Base-by-base conservation (phyloP, 805 yeast genomes). In the Candida vartiovaarae region DNA sequence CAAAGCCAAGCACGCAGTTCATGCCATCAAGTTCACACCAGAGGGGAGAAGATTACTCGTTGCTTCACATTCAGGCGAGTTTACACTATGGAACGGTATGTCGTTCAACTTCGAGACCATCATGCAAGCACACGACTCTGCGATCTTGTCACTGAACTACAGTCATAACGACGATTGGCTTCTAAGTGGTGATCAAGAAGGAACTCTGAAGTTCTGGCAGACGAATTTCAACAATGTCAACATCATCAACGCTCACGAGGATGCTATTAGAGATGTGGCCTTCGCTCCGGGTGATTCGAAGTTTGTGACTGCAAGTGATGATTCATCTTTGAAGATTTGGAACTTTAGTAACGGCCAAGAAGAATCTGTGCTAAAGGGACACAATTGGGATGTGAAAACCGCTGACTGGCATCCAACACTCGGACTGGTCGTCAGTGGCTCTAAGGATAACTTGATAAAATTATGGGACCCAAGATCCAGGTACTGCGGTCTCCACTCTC, bases 321-420 rank as follows among this genome's bases (percentile, higher is more conserved):
- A 93, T 63, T 84, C 88, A 41, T 75, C 83, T 5, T 68, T 91
- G 48, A 95, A 93, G 60, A 82, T 93, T 33, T 93, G 98, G 97
- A 87, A 90, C 64, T 93, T 93, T 65, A 83, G 86, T 58, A 86
- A 84, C 57, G 93, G 93, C 32, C 69, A 75, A 46, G 93, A 87
- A 53, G 99, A 93, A 59, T 67, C 85, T 39, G 71, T 78, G 0
- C 69, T 93, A 43, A 74, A 80, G 25, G 98, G 98, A 2, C 99
- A 93, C 65, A 96, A 95, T 61, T 93, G 99, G 99, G 99, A 93
- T 64, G 97, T 93, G 24, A 93, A 93, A 60, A 80, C 90, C 43
- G 86, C 95, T 42, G 98, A 93, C 63, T 93, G 99, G 99, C 99
- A 93, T 63, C 86, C 95, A 5, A 71, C 74, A 9, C 67, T 87